A percentile compares a stretch with the other conserved stretches of the same genome.
These are phyloP conservation scores for Turritis glabra DNA, from an alignment of 345 rosid species.

Conservation along the genomic window DNA sequence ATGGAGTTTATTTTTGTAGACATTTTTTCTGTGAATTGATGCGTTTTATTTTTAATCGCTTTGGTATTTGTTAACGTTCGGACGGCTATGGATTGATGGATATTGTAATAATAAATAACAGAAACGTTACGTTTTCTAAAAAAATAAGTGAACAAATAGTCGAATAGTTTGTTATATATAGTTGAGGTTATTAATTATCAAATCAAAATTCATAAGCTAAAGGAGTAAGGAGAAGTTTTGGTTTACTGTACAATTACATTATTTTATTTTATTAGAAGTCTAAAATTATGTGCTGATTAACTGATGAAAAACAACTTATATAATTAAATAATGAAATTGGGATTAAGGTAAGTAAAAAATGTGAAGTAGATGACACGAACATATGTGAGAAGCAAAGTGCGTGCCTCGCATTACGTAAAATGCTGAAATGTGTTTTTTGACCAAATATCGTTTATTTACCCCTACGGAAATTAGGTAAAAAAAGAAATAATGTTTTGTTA, in stretches of 20 bases:
- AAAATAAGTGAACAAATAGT: not conserved
- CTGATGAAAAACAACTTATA: not conserved
- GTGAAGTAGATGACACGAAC: conserved; percentile 16
- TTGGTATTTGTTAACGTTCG: too few species aligned
- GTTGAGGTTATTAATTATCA: not conserved
- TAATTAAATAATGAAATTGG: not conserved
- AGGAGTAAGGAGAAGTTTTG: not conserved
- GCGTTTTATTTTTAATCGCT: too few species aligned
- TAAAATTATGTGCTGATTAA: not conserved
- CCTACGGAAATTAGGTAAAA: not conserved
- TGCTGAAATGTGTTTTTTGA: not conserved
- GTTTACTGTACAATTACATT: not conserved
- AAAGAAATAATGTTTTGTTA: not conserved
- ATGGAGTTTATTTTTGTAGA: too few species aligned
- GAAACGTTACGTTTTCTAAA: not conserved
- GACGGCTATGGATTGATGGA: too few species aligned
- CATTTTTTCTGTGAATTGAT: too few species aligned
- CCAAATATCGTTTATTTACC: not conserved
- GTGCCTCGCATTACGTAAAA: conserved; percentile 15
- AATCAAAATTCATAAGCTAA: not conserved
- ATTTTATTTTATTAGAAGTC: not conserved
- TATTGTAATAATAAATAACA: not conserved
- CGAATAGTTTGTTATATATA: not conserved
- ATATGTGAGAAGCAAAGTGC: conserved; percentile 15
- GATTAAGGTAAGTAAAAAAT: not conserved